These are phyloP conservation scores for Cyberlindnera mississippiensis DNA, from an alignment of 805 yeast species.

Conservation along the genomic window DNA sequence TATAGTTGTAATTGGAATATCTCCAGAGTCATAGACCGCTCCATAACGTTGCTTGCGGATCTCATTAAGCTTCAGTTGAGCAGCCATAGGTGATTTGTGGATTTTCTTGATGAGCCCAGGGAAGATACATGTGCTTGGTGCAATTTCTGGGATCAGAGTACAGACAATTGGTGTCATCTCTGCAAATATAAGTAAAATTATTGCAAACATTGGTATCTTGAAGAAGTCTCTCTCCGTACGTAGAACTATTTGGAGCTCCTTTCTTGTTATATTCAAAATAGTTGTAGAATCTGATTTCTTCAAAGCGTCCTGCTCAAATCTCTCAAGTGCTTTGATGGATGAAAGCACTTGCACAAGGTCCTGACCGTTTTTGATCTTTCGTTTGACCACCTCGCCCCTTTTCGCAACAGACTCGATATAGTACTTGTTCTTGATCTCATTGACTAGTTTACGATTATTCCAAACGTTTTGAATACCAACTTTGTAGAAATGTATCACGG, in stretches of 20 bases:
- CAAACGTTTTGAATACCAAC: conserved; percentile 55
- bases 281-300: conserved; percentile 20
- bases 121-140: conserved; percentile 56
- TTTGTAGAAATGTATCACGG: conserved; percentile 49
- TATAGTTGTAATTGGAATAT: conserved; percentile 41
- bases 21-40: conserved; percentile 14
- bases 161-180: conserved; percentile 54
- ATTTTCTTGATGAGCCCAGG: conserved; percentile 35
- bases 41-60: conserved; percentile 17
- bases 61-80: conserved; percentile 15
- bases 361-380: conserved; percentile 31
- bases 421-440: conserved; percentile 26
- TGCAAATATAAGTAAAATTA: conserved; percentile 45
- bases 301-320: conserved; percentile 34
- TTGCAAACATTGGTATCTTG: conserved; percentile 51
- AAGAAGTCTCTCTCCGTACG: conserved; percentile 42
- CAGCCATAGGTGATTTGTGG: conserved; percentile 28
- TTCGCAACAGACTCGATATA: conserved; percentile 26
- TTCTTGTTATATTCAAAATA: conserved; percentile 41
- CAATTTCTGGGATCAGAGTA: conserved; percentile 48
- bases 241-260: conserved; percentile 40
- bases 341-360: conserved; percentile 37
- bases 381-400: conserved; percentile 18
- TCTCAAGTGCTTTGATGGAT: conserved; percentile 30
- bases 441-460: conserved; percentile 36